Evolutionary conservation across 192 early-diverging fungal species (phyloP).

Genomic region (Chytriomyces sp.): DNA sequence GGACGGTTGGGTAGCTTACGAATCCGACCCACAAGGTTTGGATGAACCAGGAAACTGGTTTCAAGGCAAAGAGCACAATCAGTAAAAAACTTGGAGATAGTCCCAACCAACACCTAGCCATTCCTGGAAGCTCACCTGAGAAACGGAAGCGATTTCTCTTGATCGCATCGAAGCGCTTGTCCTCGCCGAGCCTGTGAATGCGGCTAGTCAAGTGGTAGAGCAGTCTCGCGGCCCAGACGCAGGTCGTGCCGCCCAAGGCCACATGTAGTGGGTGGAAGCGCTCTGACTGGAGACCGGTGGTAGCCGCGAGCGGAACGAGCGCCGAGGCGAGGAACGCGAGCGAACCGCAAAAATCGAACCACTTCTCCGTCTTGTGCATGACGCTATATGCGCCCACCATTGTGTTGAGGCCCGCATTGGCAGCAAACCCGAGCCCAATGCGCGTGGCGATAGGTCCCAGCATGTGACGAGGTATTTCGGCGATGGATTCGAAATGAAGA

Average conservation of each 20-base stretch:
- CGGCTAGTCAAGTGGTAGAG: slow-evolving; percentile 22
- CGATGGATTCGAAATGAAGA: background rate
- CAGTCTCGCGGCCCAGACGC: slow-evolving; percentile 35
- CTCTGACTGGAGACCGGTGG: slow-evolving; percentile 25
- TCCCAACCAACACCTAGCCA: background rate
- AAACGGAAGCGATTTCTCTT: slow-evolving; percentile 18
- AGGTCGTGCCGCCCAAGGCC: slow-evolving; percentile 18
- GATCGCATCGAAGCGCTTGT: slow-evolving; percentile 43
- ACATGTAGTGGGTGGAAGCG: background rate
- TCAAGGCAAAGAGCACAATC: too few relatives aligned
- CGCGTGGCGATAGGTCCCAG: background rate
- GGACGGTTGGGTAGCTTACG: slow-evolving; percentile 33
- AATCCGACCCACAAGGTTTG: slow-evolving; percentile 35
- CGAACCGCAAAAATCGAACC: slow-evolving; percentile 34
- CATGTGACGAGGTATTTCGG: background rate
- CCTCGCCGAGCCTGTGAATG: slow-evolving; percentile 32
- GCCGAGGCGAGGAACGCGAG: slow-evolving; percentile 13
- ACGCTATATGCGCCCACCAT: slow-evolving; percentile 16
- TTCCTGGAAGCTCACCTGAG: too few relatives aligned
- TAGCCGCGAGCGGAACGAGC: slow-evolving; percentile 9
- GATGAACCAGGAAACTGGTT: slow-evolving; percentile 23
- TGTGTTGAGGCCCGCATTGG: slow-evolving; percentile 15
- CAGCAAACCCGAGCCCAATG: background rate
- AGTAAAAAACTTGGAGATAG: too few relatives aligned
- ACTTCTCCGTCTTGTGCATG: slow-evolving; percentile 29